Base-by-base conservation (phyloP, 1,139 yeast species). In the Suhomyces bokatorum region DNA sequence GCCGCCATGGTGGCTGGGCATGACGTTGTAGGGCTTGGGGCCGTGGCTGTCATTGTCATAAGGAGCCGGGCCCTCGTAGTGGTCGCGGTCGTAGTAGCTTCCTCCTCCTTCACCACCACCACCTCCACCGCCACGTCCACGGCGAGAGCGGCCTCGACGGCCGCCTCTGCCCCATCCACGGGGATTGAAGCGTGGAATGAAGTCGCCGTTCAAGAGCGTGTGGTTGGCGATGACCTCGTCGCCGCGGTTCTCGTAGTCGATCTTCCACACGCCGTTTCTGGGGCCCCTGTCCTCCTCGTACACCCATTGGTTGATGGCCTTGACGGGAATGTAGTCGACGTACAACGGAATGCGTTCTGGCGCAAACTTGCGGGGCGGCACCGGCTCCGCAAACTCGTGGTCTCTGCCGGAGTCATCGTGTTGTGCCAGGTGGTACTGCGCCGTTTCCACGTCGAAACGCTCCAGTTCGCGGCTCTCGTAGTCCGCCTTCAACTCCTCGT, bases 211-310 rank as follows among this genome's bases (percentile, higher is more conserved):
- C 42, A 72, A 55, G 58, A 75, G 64, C n/a, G 62, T 64, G 49
- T 75, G 79, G 6, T 63, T 59, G 6, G 73, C 78, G 16, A 67
- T 62, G 30, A 64, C 58, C 31, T 64, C 73, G 4, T 67, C 72
- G 5, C 64, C 67, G 27, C 59, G 53, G 13, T 49, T 53, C 33
- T 60, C 66, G 48, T 69, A 74, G 14, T 63, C 64, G 29, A 75
- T 59, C 42, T 65, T 66, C 79, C 80, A 75, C 40, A 70, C 58
- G 1, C 77, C 79, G 52, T 73, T 67, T 36, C 59, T 57, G 8
- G 80, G 78, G 9, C 75, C 76, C 36, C 56, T 58, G 44, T 69
- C 73, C 52, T 75, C 80, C 52, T 74, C 77, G 51, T 64, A 75
- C 12, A 74, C 72, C 78, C 79, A 74, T 43, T 64, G 67, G 46